Percentiles rank a stretch among this genome's conserved stretches.
Evolutionary conservation across 495 filamentous ascomycete genomes (phyloP).

Genomic region (Diplogelasinospora grovesii): DNA sequence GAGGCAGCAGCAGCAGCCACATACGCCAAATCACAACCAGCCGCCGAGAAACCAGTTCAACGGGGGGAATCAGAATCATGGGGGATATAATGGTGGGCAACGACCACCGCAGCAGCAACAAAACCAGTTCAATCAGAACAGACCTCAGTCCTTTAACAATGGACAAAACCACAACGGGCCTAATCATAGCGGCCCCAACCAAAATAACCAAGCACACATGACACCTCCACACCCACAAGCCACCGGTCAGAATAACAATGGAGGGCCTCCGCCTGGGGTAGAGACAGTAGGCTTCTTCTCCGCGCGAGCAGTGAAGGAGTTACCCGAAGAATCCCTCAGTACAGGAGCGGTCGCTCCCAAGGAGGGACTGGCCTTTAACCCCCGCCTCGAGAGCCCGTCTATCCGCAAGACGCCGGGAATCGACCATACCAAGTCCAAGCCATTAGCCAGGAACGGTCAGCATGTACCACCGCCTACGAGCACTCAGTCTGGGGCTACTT

Average conservation of each 20-base stretch:
- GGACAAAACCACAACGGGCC: too few relatives aligned
- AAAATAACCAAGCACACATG: constrained; percentile 15
- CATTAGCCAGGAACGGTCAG: constrained; percentile 46
- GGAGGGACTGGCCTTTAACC: constrained; percentile 63
- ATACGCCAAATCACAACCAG: constrained; percentile 32
- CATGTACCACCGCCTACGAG: constrained; percentile 29
- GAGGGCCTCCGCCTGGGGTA: constrained; percentile 4
- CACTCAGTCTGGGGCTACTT: constrained; percentile 4
- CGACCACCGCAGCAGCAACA: constrained; percentile 18
- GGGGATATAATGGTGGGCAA: neutral
- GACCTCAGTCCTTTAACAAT: constrained; percentile 16
- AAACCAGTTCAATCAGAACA: constrained; percentile 26
- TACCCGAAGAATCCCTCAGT: constrained; percentile 28
- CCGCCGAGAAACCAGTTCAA: constrained; percentile 11
- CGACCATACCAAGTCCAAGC: constrained; percentile 67
- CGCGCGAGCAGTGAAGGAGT: constrained; percentile 53
- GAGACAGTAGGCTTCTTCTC: constrained; percentile 57
- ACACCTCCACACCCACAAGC: constrained; percentile 23
- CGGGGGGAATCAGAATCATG: constrained; percentile 1
- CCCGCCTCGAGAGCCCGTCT: constrained; percentile 73
- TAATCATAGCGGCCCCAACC: too few relatives aligned
- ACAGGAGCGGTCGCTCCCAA: constrained; percentile 34
- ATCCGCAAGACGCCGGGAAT: constrained; percentile 88
- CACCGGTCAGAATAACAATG: constrained; percentile 16
- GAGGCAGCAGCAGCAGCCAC: constrained; percentile 24